phyloP scores from a whole-genome alignment of 768 basidiomycete species.

The Zangia roseola region DNA sequence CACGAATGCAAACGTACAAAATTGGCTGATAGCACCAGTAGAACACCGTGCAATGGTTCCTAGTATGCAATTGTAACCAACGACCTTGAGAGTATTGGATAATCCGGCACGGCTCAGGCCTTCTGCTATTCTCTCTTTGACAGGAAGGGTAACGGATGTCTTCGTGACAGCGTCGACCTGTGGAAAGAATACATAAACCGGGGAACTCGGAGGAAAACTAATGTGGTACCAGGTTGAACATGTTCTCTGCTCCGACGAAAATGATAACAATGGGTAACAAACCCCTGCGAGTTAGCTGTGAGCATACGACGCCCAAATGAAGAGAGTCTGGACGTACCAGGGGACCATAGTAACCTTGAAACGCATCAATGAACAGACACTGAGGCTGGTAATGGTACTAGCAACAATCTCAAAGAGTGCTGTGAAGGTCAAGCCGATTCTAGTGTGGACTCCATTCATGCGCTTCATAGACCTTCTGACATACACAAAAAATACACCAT shows the following conservation, averaged over 20 bases:
- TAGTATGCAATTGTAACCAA: constrained; percentile 80
- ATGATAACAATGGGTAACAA: constrained; percentile 91
- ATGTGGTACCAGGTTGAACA: constrained; percentile 82
- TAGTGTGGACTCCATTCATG: constrained; percentile 85
- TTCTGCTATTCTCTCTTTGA: constrained; percentile 88
- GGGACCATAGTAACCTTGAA: constrained; percentile 90
- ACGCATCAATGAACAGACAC: constrained; percentile 87
- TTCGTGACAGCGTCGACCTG: constrained; percentile 83
- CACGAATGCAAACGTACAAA: constrained; percentile 91
- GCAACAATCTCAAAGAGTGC: constrained; percentile 89
- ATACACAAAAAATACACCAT: constrained; percentile 71
- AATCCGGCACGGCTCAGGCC: constrained; percentile 89
- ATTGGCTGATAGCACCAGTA: constrained; percentile 82
- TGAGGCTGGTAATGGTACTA: constrained; percentile 91
- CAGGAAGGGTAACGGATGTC: constrained; percentile 83
- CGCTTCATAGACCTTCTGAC: constrained; percentile 73
- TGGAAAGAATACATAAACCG: constrained; percentile 25
- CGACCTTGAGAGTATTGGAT: constrained; percentile 89
- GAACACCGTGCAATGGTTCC: constrained; percentile 73
- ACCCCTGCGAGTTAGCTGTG: constrained; percentile 51
- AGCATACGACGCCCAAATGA: neutral
- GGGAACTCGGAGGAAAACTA: constrained; percentile 5
- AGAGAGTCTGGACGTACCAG: constrained; percentile 50
- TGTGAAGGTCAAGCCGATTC: constrained; percentile 89
- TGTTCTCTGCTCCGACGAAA: constrained; percentile 96